A percentile compares a stretch with the other conserved stretches of the same genome.
These are phyloP conservation scores for Eucalyptus marginata DNA, from an alignment of 345 rosid species.

Conservation along the genomic window DNA sequence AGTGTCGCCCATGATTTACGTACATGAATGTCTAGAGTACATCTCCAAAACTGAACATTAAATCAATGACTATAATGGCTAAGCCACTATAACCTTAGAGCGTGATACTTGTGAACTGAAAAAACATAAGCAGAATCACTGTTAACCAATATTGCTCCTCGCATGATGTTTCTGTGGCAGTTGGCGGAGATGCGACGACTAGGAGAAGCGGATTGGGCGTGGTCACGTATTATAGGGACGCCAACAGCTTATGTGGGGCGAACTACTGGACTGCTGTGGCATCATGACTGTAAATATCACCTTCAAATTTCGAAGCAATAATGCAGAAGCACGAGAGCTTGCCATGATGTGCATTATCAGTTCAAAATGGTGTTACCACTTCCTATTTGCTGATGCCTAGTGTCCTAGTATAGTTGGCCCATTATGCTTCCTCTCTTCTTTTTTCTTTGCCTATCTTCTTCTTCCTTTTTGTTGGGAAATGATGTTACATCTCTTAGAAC, in stretches of 20 bases:
- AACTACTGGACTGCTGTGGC: conserved; percentile 32
- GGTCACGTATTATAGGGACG: conserved; percentile 46
- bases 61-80: not conserved
- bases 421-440: not conserved
- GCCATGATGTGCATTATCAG: not conserved
- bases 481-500: not conserved
- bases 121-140: not conserved
- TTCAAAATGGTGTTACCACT: not conserved
- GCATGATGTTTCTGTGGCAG: conserved; percentile 13
- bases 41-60: not conserved
- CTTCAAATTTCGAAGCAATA: not conserved
- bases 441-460: not conserved
- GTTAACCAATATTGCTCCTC: not conserved
- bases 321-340: not conserved
- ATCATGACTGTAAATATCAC: conserved; percentile 5
- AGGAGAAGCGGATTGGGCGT: conserved; percentile 34
- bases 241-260: conserved; percentile 36
- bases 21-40: not conserved
- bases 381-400: not conserved
- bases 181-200: conserved; percentile 37
- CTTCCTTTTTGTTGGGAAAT: not conserved
- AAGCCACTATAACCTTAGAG: not conserved
- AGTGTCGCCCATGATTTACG: not conserved
- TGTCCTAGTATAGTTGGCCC: not conserved
- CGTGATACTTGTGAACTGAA: not conserved